phyloP scores from a whole-genome alignment of 257 asterid species.

The Euphrasia confusa region DNA sequence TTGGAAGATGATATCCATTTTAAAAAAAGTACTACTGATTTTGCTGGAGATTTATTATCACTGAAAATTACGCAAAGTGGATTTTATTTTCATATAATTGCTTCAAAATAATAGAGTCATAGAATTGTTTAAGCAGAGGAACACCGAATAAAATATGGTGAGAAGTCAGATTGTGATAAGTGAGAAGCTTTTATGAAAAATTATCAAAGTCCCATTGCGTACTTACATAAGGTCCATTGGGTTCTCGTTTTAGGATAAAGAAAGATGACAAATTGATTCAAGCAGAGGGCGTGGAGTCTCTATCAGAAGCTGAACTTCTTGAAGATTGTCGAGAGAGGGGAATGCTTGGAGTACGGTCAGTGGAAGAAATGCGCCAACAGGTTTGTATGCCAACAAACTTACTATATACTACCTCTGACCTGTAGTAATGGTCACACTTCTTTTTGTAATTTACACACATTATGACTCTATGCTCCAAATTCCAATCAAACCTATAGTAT shows the following conservation, averaged over 20 bases:
- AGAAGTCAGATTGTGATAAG: not conserved
- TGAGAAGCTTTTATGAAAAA: not conserved
- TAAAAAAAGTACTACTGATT: not conserved
- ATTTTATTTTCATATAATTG: not conserved
- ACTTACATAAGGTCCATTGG: conserved; percentile 18
- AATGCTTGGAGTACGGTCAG: conserved; percentile 71
- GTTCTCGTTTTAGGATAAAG: conserved; percentile 47
- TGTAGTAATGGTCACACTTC: too few species aligned
- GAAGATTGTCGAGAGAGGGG: conserved; percentile 95
- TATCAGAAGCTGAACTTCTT: conserved; percentile 89
- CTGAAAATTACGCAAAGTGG: not conserved
- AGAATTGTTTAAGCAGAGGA: not conserved
- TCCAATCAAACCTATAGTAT: not conserved
- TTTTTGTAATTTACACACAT: not conserved
- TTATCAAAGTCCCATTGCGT: not conserved
- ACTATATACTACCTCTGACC: not conserved
- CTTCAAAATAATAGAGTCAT: not conserved
- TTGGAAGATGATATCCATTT: not conserved
- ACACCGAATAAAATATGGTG: not conserved
- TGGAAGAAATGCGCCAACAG: conserved; percentile 94
- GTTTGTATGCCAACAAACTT: conserved; percentile 32
- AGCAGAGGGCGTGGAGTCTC: conserved; percentile 87
- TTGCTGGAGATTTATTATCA: not conserved
- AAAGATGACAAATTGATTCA: conserved; percentile 77
- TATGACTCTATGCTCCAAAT: not conserved